These are phyloP conservation scores for Ceratocystis variospora DNA, from an alignment of 2,329 filamentous ascomycete genomes.

Conservation along the genomic window DNA sequence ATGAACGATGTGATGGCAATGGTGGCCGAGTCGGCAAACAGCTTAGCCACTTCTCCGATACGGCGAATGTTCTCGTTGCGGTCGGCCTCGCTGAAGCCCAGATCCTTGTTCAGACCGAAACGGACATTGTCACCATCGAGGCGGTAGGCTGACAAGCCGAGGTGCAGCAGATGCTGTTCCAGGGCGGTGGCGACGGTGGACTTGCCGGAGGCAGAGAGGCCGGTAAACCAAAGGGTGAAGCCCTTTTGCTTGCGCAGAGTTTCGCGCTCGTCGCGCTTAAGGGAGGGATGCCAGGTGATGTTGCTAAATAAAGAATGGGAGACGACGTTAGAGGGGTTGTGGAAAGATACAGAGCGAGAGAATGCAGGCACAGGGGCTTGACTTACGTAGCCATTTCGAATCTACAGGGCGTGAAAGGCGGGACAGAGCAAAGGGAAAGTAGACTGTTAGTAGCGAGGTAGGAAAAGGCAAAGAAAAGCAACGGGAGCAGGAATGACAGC, in stretches of 20 bases:
- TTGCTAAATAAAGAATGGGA: constrained; percentile 46
- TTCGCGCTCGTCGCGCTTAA: constrained; percentile 65
- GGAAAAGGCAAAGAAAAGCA: constrained; percentile 1
- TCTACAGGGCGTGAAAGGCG: not conserved
- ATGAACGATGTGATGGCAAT: constrained; percentile 94
- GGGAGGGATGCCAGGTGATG: constrained; percentile 78
- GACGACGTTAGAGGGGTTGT: not conserved
- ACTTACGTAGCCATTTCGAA: constrained; percentile 19
- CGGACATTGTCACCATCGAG: constrained; percentile 97
- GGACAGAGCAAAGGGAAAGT: not conserved
- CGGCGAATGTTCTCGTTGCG: constrained; percentile 96
- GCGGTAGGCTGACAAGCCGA: constrained; percentile 71
- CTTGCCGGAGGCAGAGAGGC: constrained; percentile 90
- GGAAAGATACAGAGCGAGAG: not conserved
- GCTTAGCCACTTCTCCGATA: constrained; percentile 90
- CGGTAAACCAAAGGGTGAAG: constrained; percentile 95
- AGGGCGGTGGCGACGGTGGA: constrained; percentile 93
- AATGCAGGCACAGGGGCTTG: not conserved
- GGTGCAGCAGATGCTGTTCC: constrained; percentile 88
- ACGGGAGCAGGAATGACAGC: not conserved
- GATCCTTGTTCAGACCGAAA: constrained; percentile 94
- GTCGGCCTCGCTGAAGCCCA: constrained; percentile 86
- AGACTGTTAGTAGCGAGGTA: not conserved
- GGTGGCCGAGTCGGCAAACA: constrained; percentile 82
- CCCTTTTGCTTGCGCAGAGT: constrained; percentile 67